Conservation (phyloP, 2,329 filamentous ascomycete genomes). For the Beauveria varroae region DNA sequence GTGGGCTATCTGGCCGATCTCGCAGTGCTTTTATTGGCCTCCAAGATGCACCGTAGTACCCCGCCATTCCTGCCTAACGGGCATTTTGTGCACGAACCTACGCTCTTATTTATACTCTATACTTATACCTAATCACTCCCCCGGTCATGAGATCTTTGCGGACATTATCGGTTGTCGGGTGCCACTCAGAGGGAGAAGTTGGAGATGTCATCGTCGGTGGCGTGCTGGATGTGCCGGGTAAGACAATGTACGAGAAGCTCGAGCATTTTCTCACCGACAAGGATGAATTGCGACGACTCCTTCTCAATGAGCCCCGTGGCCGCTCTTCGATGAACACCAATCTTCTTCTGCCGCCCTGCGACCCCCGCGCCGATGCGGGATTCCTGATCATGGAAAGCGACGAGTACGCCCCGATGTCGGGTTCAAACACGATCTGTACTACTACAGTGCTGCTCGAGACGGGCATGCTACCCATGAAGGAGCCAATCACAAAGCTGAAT, state of each 20-base stretch:
- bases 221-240: constrained; percentile 33
- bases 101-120: too few relatives aligned
- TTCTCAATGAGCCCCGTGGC: constrained; percentile 39
- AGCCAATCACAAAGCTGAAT: constrained; percentile 31
- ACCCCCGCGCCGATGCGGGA: constrained; percentile 35
- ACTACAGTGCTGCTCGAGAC: constrained; percentile 39
- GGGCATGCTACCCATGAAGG: constrained; percentile 37
- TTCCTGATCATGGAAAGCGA: constrained; percentile 41
- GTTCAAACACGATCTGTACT: constrained; percentile 36
- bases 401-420: constrained; percentile 33
- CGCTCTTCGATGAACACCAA: constrained; percentile 32
- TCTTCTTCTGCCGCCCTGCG: constrained; percentile 33
- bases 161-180: constrained; percentile 25
- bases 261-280: constrained; percentile 31
- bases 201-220: constrained; percentile 43
- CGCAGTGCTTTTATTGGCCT: too few relatives aligned
- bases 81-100: too few relatives aligned
- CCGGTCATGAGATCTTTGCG: constrained; percentile 11
- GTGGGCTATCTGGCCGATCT: too few relatives aligned
- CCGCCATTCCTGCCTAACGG: too few relatives aligned
- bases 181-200: constrained; percentile 35
- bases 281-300: constrained; percentile 32
- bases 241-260: constrained; percentile 42
- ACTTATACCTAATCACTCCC: too few relatives aligned
- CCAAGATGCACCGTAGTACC: too few relatives aligned